Base-by-base conservation (phyloP, 257 asterid species). In the Cynanchum wilfordii region DNA sequence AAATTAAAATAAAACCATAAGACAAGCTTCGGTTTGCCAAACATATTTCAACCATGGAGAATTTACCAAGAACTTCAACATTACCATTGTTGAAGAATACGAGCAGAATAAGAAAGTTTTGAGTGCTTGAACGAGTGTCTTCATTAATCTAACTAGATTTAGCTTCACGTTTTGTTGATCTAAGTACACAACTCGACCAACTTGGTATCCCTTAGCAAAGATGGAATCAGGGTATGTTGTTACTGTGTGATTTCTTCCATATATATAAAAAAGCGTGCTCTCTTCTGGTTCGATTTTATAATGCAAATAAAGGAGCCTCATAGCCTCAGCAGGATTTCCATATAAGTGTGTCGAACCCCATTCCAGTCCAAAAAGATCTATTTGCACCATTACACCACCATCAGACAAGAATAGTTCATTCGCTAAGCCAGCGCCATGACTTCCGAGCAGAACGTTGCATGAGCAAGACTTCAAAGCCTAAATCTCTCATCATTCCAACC, bases 341-440 rank as follows among this genome's bases (percentile, higher is more conserved):
- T 20, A 88, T 11, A 75, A 86, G 63, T 30, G 16, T 1, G 70
- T 29, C 1, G 86, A 63, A 0, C 79, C 80, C 87, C 87, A 86
- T 45, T 83, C 88, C 17, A 81, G 59, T 7, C 89, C 89, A 16
- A 84, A 44, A 4, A 75, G 85, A 15, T 81, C 87, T 0, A 84
- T 49, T 55, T 84, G 94, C 60, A 86, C 81, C 75, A 73, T 60
- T 15, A 88, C 88, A 5, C 84, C 89, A 0, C 87, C 87, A 10
- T 25, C 68, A 0, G 89, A 81, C 70, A 86, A 77, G 83, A 88
- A 86, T 57, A 88, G 4, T 71, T 81, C 85, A 49, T 86, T 84
- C 0, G 89, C 79, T 15, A 86, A 82, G 42, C 88, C 91, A 1
- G 88, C 89, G 7, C 88, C 94, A 45, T 86, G 94, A 40, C 75